Base-by-base conservation (phyloP, 2,329 filamentous ascomycete species). In the Aurifilum marmelostoma region DNA sequence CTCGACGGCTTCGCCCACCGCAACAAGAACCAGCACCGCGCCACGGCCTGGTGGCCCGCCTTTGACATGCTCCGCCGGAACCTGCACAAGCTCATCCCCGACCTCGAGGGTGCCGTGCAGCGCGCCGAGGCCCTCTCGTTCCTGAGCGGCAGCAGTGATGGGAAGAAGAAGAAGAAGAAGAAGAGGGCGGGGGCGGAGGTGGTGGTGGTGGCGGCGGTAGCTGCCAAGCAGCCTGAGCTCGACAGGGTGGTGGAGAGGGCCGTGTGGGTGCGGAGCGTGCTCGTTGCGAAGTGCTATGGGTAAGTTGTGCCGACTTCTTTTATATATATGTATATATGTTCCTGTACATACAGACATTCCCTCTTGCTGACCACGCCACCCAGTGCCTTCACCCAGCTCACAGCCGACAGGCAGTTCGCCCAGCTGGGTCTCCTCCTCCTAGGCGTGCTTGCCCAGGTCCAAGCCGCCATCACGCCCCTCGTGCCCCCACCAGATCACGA, bases 11-110 rank as follows among this genome's bases (percentile, higher is more conserved):
- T 97, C 75, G 88, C 90, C 79, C 89, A 93, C 77, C 92, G 94
- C 75, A 96, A 97, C 83, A 91, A 90, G 76, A 98, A 97, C 81
- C 95, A 98, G 81, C 95, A 98, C 79, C 89, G 89, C 67, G 84
- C 87, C 71, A 87, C 90, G 39, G 88, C 89, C 76, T 99, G 95
- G 95, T 98, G 92, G 88, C 77, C 81, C 21, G 87, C 89, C 74
- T 88, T 97, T 71, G 86, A 86, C 66, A 85, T 91, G 72, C 85
- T 97, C 72, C 89, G 92, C 47, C 91, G 92, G 61, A 85, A 89
- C 68, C 78, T 91, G 11, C 80, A 81, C 11, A 84, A 85, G 67
- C 80, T 97, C 2, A 74, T 84, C 1, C 69, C 73, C 21, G 76
- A 83, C 24, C 73, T 79, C 63, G 69, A 71, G 1, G 77, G 72